Percentiles rank a stretch among this genome's conserved stretches.
Evolutionary conservation across 441 rosid genomes (phyloP).

Genomic region (Adansonia grandidieri): DNA sequence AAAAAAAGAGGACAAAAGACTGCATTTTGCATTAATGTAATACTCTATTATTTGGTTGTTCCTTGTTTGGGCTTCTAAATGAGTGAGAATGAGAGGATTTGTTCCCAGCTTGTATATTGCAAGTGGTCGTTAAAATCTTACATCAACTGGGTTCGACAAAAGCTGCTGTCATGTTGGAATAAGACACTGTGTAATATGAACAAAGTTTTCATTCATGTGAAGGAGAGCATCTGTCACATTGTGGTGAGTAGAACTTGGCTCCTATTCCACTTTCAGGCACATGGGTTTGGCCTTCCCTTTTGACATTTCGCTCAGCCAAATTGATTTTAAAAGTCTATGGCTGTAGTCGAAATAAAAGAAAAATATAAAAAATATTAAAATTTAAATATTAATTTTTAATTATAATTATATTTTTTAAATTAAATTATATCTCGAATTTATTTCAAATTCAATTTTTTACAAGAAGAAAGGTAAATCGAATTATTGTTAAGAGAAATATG

Average conservation of each 20-base stretch:
- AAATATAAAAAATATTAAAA: too few species aligned
- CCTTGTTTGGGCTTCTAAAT: background rate
- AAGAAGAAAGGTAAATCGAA: too few species aligned
- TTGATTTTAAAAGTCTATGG: background rate
- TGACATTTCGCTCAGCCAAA: background rate
- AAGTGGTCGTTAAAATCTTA: background rate
- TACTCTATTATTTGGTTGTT: background rate
- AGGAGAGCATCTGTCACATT: background rate
- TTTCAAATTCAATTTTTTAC: too few species aligned
- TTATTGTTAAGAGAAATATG: background rate
- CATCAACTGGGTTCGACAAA: background rate
- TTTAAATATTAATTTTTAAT: too few species aligned
- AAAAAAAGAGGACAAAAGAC: background rate
- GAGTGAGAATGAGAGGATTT: background rate
- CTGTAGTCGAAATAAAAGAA: too few species aligned
- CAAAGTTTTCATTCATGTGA: constrained; percentile 4
- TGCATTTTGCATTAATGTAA: background rate
- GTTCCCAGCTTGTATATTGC: background rate
- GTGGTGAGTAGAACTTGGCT: background rate
- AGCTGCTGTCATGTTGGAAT: constrained; percentile 16
- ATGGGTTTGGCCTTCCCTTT: background rate
- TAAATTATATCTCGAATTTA: too few species aligned
- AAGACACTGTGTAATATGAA: background rate
- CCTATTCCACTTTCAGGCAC: background rate
- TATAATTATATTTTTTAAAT: too few species aligned